A percentile compares a stretch with the other conserved stretches of the same genome.
These are phyloP conservation scores for Amylostereum chailletii DNA, from an alignment of 1,284 basidiomycete genomes.

Conservation along the genomic window DNA sequence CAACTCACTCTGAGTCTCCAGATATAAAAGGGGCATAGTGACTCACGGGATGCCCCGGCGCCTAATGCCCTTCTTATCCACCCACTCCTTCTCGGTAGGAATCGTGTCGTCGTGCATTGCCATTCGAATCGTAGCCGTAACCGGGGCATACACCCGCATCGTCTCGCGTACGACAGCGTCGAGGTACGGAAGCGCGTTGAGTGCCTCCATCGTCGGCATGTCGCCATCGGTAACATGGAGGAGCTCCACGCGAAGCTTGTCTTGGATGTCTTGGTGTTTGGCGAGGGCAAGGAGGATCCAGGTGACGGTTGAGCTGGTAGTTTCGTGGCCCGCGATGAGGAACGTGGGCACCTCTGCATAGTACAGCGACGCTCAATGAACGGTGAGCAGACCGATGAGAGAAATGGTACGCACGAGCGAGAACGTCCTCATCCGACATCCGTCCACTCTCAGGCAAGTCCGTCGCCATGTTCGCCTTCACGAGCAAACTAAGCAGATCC, in stretches of 20 bases:
- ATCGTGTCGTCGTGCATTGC: slow-evolving; percentile 46
- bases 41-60: slow-evolving; percentile 12
- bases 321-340: slow-evolving; percentile 41
- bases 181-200: slow-evolving; percentile 49
- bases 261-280: slow-evolving; percentile 46
- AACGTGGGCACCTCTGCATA: slow-evolving; percentile 46
- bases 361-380: not conserved
- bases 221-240: slow-evolving; percentile 22
- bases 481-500: slow-evolving; percentile 45
- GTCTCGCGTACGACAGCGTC: slow-evolving; percentile 63
- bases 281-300: slow-evolving; percentile 63
- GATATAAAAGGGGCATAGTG: not conserved
- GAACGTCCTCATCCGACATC: slow-evolving; percentile 64
- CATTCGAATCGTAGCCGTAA: slow-evolving; percentile 42
- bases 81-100: slow-evolving; percentile 30
- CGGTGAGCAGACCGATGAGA: not conserved
- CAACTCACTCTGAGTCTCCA: not conserved
- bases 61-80: slow-evolving; percentile 13
- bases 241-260: slow-evolving; percentile 63
- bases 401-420: slow-evolving; percentile 49
- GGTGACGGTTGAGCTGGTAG: slow-evolving; percentile 25
- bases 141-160: slow-evolving; percentile 57
- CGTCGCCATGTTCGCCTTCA: slow-evolving; percentile 55
- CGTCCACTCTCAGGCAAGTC: slow-evolving; percentile 48
- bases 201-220: slow-evolving; percentile 42